Conservation (phyloP, 164 flowering plant species). For the Macadamia integrifolia region DNA sequence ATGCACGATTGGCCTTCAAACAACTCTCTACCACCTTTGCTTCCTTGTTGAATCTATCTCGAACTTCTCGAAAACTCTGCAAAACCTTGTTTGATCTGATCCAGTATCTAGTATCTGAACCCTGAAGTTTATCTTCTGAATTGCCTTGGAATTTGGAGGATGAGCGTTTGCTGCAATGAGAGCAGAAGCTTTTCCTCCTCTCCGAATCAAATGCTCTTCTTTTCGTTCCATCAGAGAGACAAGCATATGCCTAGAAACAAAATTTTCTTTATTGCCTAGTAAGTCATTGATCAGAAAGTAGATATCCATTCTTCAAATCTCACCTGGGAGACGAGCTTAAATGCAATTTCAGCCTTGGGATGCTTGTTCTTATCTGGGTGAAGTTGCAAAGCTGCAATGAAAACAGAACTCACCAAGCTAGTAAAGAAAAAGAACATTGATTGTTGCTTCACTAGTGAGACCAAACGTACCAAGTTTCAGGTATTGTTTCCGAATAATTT, state of each 20-base stretch:
- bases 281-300: too few species aligned
- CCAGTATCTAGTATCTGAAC: not conserved
- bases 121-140: conserved; percentile 5
- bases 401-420: conserved; percentile 4
- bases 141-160: conserved; percentile 4
- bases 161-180: conserved; percentile 35
- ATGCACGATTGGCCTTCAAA: conserved; percentile 27
- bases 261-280: not conserved
- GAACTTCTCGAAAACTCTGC: conserved; percentile 30
- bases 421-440: not conserved
- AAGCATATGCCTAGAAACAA: conserved; percentile 58
- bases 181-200: conserved; percentile 43
- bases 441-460: not conserved
- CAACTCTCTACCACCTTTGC: conserved; percentile 48
- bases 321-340: conserved; percentile 84
- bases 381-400: conserved; percentile 67
- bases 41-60: conserved; percentile 54
- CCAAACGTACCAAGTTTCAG: conserved; percentile 50
- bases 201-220: conserved; percentile 50
- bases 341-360: conserved; percentile 80
- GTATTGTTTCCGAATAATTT: conserved; percentile 54
- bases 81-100: conserved; percentile 16
- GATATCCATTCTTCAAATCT: conserved; percentile 1
- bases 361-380: conserved; percentile 94
- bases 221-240: conserved; percentile 47